Percentiles rank a stretch among this genome's conserved stretches.
These are phyloP conservation scores for Huntiella moniliformis DNA, from an alignment of 2,329 filamentous ascomycete genomes.

Conservation along the genomic window DNA sequence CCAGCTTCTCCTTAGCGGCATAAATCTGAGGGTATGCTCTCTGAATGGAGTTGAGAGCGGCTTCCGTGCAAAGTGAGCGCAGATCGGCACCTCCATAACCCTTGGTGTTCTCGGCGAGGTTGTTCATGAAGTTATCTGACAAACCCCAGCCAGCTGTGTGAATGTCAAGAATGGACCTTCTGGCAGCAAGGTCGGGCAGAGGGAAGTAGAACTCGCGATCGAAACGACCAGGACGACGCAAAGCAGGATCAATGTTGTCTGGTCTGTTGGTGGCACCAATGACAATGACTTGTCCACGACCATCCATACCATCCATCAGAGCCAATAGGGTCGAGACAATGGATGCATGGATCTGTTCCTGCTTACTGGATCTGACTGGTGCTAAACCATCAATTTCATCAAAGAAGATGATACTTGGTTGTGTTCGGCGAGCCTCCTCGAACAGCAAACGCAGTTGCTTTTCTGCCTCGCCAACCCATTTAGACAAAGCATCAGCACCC, in stretches of 20 bases:
- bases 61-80: slow-evolving; percentile 85
- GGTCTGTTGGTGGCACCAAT: slow-evolving; percentile 97
- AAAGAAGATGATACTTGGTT: slow-evolving; percentile 91
- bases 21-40: slow-evolving; percentile 95
- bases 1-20: slow-evolving; percentile 67
- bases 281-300: slow-evolving; percentile 92
- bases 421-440: slow-evolving; percentile 84
- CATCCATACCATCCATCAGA: slow-evolving; percentile 95
- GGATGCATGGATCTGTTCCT: slow-evolving; percentile 95
- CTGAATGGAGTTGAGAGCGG: slow-evolving; percentile 87
- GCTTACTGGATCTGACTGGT: slow-evolving; percentile 89
- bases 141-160: slow-evolving; percentile 91
- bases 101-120: slow-evolving; percentile 75
- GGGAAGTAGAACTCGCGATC: slow-evolving; percentile 98
- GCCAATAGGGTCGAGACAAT: slow-evolving; percentile 91
- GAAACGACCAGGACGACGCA: slow-evolving; percentile 83
- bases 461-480: slow-evolving; percentile 98
- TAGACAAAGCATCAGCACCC: slow-evolving; percentile 89
- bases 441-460: slow-evolving; percentile 85
- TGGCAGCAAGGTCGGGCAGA: slow-evolving; percentile 60
- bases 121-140: slow-evolving; percentile 57
- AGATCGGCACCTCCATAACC: slow-evolving; percentile 94
- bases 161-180: slow-evolving; percentile 79
- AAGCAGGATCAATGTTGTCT: slow-evolving; percentile 89
- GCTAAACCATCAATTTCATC: slow-evolving; percentile 96